Conservation (phyloP, 371 early-diverging fungal species). For the Mortierella sp. region DNA sequence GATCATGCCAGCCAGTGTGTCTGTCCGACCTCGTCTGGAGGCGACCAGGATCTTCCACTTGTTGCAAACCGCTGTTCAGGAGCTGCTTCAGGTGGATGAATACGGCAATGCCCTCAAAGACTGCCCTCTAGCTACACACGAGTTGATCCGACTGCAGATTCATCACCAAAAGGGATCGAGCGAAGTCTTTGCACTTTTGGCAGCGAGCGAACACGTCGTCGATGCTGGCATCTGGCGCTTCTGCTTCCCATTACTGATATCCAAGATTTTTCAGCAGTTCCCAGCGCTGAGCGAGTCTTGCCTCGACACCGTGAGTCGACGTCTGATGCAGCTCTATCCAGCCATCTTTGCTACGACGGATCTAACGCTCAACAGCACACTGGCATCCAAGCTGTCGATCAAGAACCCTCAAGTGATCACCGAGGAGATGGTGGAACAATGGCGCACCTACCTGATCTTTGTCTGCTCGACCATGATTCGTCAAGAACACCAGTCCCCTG, state of each 20-base stretch:
- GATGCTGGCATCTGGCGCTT: slow-evolving; percentile 66
- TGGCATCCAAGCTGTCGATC: slow-evolving; percentile 53
- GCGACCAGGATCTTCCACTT: slow-evolving; percentile 57
- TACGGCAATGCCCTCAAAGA: slow-evolving; percentile 60
- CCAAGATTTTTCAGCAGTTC: slow-evolving; percentile 70
- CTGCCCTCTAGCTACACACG: slow-evolving; percentile 56
- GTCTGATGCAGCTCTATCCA: slow-evolving; percentile 72
- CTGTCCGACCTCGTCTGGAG: slow-evolving; percentile 38
- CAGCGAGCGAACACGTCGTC: slow-evolving; percentile 62
- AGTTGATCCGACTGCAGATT: slow-evolving; percentile 61
- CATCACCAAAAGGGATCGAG: slow-evolving; percentile 60
- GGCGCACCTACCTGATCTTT: slow-evolving; percentile 79
- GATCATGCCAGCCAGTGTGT: slow-evolving; percentile 36
- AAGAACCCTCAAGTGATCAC: slow-evolving; percentile 58
- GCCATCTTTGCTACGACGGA: slow-evolving; percentile 68
- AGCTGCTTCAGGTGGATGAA: slow-evolving; percentile 65
- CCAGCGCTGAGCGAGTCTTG: slow-evolving; percentile 70
- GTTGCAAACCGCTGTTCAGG: slow-evolving; percentile 59
- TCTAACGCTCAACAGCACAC: slow-evolving; percentile 38
- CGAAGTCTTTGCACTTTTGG: slow-evolving; percentile 53
- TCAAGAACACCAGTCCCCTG: slow-evolving; percentile 49
- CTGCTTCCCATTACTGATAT: slow-evolving; percentile 75
- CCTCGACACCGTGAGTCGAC: slow-evolving; percentile 67
- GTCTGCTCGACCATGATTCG: slow-evolving; percentile 71
- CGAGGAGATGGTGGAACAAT: slow-evolving; percentile 78